Base-by-base conservation (phyloP, 768 basidiomycete species). In the Lactifluus subvellereus region DNA sequence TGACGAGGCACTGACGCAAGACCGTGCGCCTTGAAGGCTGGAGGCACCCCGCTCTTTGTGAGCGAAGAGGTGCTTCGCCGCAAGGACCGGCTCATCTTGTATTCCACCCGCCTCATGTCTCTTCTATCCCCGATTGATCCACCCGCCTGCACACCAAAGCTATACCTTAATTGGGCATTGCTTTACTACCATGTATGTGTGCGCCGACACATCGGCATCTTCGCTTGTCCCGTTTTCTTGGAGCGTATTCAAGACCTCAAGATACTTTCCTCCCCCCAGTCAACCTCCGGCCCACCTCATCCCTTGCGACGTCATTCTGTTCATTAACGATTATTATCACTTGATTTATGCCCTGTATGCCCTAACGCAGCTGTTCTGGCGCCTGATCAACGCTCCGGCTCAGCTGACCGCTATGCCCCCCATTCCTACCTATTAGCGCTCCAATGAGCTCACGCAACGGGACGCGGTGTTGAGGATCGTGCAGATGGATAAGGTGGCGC, bases 151-250 rank as follows among this genome's bases (percentile, higher is more conserved):
- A 68, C 69, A 66, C 64, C 65, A 82, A 81, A 85, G 86, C 85
- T 86, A 88, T 85, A 87, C 82, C 87, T 89, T 89, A 61, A 73
- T 70, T 89, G 88, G 82, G 87, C 87, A 84, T 78, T 84, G 86
- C 85, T 81, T 82, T 86, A 85, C 84, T 79, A 65, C 66, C 66
- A 53, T 65, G 54, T 56, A 66, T 59, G 61, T 65, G 79, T 79
- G 77, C 78, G 85, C 87, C 87, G 76, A 90, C 72, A 88, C 89
- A 86, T 78, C 72, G 87, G 87, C 84, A 72, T 81, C 81, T 75
- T 76, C 62, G 73, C 67, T 66, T 71, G 74, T 71, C 59, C 16
- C 67, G 69, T 60, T 45, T 42, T 73, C 72, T 66, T 69, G 68
- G 67, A 71, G 61, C 67, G 68, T 66, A 66, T 30, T 32, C 61